Conservation (phyloP, 495 filamentous ascomycete species). For the Penicillium antarcticum region DNA sequence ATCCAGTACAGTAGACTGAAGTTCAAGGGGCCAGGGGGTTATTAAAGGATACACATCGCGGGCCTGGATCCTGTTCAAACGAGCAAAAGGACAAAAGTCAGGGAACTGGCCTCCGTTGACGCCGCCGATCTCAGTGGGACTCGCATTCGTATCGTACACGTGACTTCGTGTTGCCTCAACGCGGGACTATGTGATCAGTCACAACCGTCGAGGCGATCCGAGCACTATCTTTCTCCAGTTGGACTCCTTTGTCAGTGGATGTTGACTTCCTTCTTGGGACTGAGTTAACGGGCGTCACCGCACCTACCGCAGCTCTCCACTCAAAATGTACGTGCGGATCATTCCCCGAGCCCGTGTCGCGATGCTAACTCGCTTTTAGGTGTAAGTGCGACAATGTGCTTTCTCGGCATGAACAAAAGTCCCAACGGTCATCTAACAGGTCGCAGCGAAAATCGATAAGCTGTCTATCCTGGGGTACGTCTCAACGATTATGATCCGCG, state of each 20-base stretch:
- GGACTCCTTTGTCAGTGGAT: not conserved
- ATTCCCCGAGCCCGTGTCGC: constrained; percentile 1
- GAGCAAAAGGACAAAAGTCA: not conserved
- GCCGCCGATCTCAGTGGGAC: constrained; percentile 20
- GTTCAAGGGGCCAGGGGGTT: not conserved
- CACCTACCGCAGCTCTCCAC: not conserved
- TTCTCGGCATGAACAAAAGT: not conserved
- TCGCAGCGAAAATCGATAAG: constrained; percentile 74
- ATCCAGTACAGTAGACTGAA: not conserved
- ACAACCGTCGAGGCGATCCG: constrained; percentile 12
- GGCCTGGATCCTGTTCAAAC: not conserved
- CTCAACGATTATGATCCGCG: not conserved
- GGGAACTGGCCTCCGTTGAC: constrained; percentile 4
- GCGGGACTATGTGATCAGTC: constrained; percentile 22
- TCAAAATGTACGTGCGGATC: constrained; percentile 22
- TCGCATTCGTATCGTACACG: constrained; percentile 16
- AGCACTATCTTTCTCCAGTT: not conserved
- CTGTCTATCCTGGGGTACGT: constrained; percentile 75
- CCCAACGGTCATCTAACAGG: constrained; percentile 9
- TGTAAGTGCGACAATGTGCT: constrained; percentile 22
- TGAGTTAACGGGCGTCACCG: not conserved
- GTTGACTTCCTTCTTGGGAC: not conserved
- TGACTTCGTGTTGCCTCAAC: constrained; percentile 32
- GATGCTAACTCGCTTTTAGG: constrained; percentile 23
- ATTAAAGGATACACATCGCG: not conserved